Evolutionary conservation across 352 stramenopile species (phyloP).

Genomic region (Pythium guiyangense): DNA sequence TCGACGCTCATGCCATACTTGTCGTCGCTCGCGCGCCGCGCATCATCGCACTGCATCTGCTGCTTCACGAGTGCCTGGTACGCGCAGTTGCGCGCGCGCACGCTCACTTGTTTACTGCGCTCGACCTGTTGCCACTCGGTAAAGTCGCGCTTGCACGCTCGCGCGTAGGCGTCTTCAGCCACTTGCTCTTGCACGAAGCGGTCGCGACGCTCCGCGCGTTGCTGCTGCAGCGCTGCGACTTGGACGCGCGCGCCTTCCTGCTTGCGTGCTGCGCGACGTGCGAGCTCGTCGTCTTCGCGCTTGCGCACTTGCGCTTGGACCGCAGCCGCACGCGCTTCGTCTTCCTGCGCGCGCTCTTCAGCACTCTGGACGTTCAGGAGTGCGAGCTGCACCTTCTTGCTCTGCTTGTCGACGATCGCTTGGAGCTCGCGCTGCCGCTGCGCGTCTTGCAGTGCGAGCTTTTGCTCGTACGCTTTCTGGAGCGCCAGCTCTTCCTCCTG

Average conservation of each 20-base stretch:
- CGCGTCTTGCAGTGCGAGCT: conserved; percentile 43
- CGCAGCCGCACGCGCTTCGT: conserved; percentile 37
- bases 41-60: conserved; percentile 40
- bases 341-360: conserved; percentile 51
- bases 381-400: conserved; percentile 46
- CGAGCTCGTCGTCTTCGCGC: conserved; percentile 31
- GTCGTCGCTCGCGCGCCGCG: conserved; percentile 38
- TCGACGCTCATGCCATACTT: conserved; percentile 63
- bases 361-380: conserved; percentile 57
- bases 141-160: conserved; percentile 40
- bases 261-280: conserved; percentile 26
- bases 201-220: conserved; percentile 37
- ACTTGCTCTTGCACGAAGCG: conserved; percentile 19
- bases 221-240: conserved; percentile 31
- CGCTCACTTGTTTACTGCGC: conserved; percentile 19
- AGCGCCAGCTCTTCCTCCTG: conserved; percentile 39
- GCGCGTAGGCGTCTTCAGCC: conserved; percentile 40
- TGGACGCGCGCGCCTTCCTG: conserved; percentile 26
- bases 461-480: conserved; percentile 42
- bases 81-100: conserved; percentile 30
- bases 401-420: conserved; percentile 45
- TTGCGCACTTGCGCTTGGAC: conserved; percentile 37
- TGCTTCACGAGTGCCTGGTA: conserved; percentile 40
- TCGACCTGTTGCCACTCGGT: conserved; percentile 38
- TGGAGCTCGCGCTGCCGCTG: conserved; percentile 40